Evolutionary conservation across 1,284 basidiomycete species (phyloP).

Genomic region (Tilletia walkeri): DNA sequence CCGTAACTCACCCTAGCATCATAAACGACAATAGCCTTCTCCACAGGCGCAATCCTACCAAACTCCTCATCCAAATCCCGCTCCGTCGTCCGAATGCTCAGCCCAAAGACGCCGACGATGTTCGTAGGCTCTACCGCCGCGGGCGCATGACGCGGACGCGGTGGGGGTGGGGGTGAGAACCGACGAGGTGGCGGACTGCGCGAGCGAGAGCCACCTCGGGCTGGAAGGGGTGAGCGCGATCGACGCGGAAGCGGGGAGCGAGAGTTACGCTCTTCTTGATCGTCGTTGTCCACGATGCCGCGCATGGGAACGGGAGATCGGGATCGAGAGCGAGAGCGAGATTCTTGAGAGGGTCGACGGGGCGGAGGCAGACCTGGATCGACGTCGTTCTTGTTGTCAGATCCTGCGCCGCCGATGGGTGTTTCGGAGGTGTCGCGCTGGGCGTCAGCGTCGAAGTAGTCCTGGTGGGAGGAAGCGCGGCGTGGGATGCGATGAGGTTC

Average conservation of each 20-base stretch:
- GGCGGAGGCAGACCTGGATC: too few relatives aligned
- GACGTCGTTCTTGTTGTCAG: background rate
- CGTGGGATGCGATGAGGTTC: conserved; percentile 12
- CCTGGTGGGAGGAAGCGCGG: conserved; percentile 17
- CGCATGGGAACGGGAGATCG: background rate
- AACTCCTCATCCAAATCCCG: conserved; percentile 94
- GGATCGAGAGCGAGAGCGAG: background rate
- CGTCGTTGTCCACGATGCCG: conserved; percentile 21
- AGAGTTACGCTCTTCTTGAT: conserved; percentile 25
- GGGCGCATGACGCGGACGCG: conserved; percentile 20
- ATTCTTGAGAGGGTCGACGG: background rate
- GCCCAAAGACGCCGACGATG: conserved; percentile 91
- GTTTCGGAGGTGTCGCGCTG: background rate
- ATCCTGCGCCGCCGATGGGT: too few relatives aligned
- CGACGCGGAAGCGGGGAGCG: conserved; percentile 20
- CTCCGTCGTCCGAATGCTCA: conserved; percentile 91
- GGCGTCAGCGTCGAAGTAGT: conserved; percentile 16
- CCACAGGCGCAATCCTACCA: conserved; percentile 78
- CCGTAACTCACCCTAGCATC: conserved; percentile 74
- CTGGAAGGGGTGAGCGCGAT: conserved; percentile 31
- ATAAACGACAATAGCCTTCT: conserved; percentile 92
- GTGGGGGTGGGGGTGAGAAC: conserved; percentile 9
- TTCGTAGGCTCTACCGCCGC: conserved; percentile 71
- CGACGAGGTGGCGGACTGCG: background rate
- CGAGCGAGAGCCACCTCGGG: conserved; percentile 20